Conservation (phyloP, 192 early-diverging fungal genomes). For the Bifiguratus adelaidae region DNA sequence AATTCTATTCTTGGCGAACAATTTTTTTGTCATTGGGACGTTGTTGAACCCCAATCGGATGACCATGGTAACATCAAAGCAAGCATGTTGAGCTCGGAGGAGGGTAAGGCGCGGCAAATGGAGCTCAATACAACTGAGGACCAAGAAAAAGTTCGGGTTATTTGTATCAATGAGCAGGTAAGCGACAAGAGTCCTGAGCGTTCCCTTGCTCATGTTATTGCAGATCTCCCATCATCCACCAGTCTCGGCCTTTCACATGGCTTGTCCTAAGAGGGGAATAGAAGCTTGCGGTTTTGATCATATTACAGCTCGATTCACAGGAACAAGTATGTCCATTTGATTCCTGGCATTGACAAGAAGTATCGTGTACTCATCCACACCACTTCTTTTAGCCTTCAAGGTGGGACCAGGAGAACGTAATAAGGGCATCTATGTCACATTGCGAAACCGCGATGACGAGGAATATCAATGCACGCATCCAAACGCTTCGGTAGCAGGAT, state of each 20-base stretch:
- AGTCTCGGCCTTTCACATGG: conserved; percentile 53
- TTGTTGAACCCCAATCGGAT: conserved; percentile 17
- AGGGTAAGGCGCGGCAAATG: conserved; percentile 3
- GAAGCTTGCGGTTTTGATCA: conserved; percentile 59
- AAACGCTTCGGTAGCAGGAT: conserved; percentile 52
- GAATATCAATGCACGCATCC: conserved; percentile 58
- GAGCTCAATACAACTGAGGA: conserved; percentile 3
- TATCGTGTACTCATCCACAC: neutral
- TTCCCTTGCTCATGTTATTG: neutral
- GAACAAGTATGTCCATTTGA: conserved; percentile 31
- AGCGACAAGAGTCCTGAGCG: neutral
- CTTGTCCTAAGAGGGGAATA: conserved; percentile 50
- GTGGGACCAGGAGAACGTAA: conserved; percentile 52
- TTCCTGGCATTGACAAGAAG: neutral
- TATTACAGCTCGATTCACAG: conserved; percentile 61
- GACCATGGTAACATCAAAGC: conserved; percentile 22
- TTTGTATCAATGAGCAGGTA: conserved; percentile 52
- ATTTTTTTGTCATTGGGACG: conserved; percentile 50
- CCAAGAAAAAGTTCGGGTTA: conserved; percentile 21
- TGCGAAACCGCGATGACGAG: conserved; percentile 46
- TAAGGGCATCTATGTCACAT: conserved; percentile 53
- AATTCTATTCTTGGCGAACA: conserved; percentile 62
- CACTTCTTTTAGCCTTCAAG: conserved; percentile 30
- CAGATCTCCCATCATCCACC: conserved; percentile 70
- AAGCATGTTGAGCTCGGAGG: neutral